phyloP scores from a whole-genome alignment of 768 basidiomycete species.

The Cystobasidium tubakii region DNA sequence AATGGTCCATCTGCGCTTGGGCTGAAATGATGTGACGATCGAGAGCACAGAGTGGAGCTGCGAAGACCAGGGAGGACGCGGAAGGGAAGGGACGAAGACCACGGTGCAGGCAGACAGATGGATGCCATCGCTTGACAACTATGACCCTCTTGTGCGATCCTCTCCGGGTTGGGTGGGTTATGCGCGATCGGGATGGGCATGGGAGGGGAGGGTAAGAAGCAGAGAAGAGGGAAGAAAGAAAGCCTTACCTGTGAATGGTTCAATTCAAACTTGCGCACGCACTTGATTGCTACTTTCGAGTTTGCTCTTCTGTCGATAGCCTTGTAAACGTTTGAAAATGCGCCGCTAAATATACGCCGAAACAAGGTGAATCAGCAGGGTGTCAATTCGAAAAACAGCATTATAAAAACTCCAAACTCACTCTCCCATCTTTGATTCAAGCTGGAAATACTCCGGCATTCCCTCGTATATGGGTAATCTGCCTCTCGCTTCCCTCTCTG shows the following conservation, averaged over 20 bases:
- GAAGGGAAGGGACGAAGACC: no score
- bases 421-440: constrained; percentile 42
- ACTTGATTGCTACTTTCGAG: constrained; percentile 68
- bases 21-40: not conserved
- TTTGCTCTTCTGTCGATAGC: constrained; percentile 66
- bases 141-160: no score
- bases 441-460: constrained; percentile 28
- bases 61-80: no score
- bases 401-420: constrained; percentile 15
- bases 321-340: constrained; percentile 98
- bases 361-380: not conserved
- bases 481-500: constrained; percentile 27
- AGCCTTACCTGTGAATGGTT: constrained; percentile 80
- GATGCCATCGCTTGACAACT: no score
- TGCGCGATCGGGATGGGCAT: not conserved
- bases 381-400: not conserved
- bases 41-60: no score
- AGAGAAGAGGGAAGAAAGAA: not conserved
- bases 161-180: no score
- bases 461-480: constrained; percentile 38
- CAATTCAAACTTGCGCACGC: constrained; percentile 86
- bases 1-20: no score
- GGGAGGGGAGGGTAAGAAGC: constrained; percentile 9
- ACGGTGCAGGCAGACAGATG: no score
- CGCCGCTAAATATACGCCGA: constrained; percentile 56